Percentiles rank a stretch among this genome's conserved stretches.
These are phyloP conservation scores for Solanum hybrid DNA, from an alignment of 305 asterid species.

Conservation along the genomic window DNA sequence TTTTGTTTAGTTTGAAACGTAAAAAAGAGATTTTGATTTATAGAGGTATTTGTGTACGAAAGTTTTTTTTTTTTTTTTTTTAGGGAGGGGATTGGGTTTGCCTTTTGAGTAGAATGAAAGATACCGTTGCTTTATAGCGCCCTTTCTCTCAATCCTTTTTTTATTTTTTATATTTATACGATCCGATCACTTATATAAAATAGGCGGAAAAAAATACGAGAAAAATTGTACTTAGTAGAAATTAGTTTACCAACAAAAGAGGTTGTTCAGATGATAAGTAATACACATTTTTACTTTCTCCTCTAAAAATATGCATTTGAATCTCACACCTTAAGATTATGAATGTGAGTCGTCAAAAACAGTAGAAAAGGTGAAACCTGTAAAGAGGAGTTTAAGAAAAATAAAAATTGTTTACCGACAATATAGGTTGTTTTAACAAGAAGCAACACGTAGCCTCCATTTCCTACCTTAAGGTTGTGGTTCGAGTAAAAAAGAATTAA, in stretches of 20 bases:
- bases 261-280: neutral
- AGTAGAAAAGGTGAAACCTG: neutral
- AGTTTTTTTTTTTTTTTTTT: neutral
- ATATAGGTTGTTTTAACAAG: too few species aligned
- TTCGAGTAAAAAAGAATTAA: too few species aligned
- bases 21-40: neutral
- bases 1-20: neutral
- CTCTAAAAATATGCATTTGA: too few species aligned
- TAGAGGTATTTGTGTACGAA: neutral
- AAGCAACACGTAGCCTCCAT: too few species aligned
- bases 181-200: neutral
- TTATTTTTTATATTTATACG: neutral
- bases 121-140: conserved; percentile 4
- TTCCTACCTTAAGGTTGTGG: neutral
- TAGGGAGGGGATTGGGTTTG: neutral
- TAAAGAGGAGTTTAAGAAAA: neutral
- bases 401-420: neutral
- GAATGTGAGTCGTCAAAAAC: neutral
- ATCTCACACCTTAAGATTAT: neutral
- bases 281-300: too few species aligned
- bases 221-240: neutral
- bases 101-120: conserved; percentile 14
- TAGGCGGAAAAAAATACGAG: accelerated
- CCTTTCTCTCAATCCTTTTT: neutral
- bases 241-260: neutral